These are phyloP conservation scores for Rubus idaeus DNA, from an alignment of 306 rosid species.

Conservation along the genomic window DNA sequence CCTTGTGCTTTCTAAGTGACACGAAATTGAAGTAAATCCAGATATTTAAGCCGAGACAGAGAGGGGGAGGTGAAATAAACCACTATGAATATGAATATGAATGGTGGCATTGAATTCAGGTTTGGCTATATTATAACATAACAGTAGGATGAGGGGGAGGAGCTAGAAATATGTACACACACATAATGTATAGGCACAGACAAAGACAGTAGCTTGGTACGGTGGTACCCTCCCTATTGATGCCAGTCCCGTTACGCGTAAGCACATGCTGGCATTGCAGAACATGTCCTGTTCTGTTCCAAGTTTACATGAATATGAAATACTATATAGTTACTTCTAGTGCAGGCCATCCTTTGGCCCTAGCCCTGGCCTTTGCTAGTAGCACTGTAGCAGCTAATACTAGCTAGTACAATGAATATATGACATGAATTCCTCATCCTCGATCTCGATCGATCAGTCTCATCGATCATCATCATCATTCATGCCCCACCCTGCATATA, in stretches of 20 bases:
- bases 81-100: neutral
- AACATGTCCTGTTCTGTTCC: conserved; percentile 77
- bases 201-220: conserved; percentile 78
- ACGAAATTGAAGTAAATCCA: conserved; percentile 41
- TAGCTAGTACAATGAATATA: conserved; percentile 9
- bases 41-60: conserved; percentile 26
- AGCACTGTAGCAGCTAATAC: neutral
- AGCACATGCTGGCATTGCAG: conserved; percentile 65
- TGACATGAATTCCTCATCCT: conserved; percentile 20
- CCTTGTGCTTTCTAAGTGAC: conserved; percentile 28
- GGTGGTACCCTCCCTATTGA: conserved; percentile 47
- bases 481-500: neutral
- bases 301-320: conserved; percentile 36
- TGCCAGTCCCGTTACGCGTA: conserved; percentile 62
- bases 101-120: conserved; percentile 63
- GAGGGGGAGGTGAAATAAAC: conserved; percentile 9
- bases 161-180: conserved; percentile 44
- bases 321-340: neutral
- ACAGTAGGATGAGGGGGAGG: neutral
- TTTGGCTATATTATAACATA: conserved; percentile 33
- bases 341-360: neutral
- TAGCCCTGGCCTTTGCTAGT: neutral
- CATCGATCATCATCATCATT: neutral
- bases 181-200: conserved; percentile 39
- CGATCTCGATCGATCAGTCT: neutral